Evolutionary conservation across 805 yeast species (phyloP).

Genomic region (Candida hispaniensis): DNA sequence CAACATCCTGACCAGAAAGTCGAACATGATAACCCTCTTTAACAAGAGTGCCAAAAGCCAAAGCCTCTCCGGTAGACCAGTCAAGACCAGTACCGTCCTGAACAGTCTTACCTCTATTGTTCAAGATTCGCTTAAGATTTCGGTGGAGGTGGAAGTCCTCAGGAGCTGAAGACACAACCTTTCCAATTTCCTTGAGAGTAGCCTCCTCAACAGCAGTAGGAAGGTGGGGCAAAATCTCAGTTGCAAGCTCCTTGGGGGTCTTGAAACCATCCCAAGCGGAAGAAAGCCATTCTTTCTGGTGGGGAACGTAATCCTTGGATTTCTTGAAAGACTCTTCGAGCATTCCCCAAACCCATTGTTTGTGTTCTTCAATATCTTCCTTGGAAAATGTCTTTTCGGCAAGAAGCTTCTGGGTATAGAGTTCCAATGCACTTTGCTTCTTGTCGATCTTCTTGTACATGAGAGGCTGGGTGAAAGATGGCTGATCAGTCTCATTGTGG

Average conservation of each 20-base stretch:
- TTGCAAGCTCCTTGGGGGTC: constrained; percentile 92
- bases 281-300: constrained; percentile 94
- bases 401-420: constrained; percentile 68
- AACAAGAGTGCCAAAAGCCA: constrained; percentile 88
- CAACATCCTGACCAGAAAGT: constrained; percentile 98
- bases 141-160: constrained; percentile 80
- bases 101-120: constrained; percentile 72
- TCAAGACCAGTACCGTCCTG: constrained; percentile 91
- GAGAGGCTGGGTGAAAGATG: constrained; percentile 94
- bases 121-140: constrained; percentile 89
- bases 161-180: constrained; percentile 72
- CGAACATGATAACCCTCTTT: constrained; percentile 94
- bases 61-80: constrained; percentile 99
- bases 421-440: constrained; percentile 80
- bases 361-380: constrained; percentile 90
- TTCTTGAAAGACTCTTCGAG: constrained; percentile 84
- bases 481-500: constrained; percentile 99
- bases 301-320: constrained; percentile 82
- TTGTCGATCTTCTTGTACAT: constrained; percentile 89
- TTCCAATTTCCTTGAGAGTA: constrained; percentile 68
- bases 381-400: constrained; percentile 81
- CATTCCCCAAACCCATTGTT: constrained; percentile 93
- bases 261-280: constrained; percentile 99
- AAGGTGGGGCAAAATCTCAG: constrained; percentile 88
- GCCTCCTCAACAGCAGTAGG: constrained; percentile 82